These are phyloP conservation scores for Mortierella sp. DNA, from an alignment of 371 early-diverging fungal species.

Conservation along the genomic window DNA sequence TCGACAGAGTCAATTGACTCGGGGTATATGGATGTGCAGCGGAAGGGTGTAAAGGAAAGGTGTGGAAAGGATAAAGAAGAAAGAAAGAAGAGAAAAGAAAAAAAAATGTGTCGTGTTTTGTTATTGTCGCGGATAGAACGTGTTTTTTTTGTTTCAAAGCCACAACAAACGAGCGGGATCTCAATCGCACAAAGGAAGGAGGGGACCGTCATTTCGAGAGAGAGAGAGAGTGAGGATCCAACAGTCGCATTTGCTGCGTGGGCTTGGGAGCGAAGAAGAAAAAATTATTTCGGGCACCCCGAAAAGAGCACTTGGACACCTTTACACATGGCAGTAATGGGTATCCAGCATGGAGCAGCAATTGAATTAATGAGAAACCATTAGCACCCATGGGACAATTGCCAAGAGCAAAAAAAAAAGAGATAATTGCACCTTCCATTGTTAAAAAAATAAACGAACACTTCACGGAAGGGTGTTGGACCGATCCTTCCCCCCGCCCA, in stretches of 20 bases:
- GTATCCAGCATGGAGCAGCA: too few species aligned
- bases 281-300: background rate
- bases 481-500: background rate
- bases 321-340: too few species aligned
- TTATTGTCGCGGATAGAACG: background rate
- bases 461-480: background rate
- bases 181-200: background rate
- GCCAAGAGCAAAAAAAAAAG: background rate
- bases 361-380: too few species aligned
- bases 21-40: background rate
- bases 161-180: background rate
- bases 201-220: background rate
- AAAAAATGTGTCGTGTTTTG: conserved; percentile 5
- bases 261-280: background rate
- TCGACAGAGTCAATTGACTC: background rate
- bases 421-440: background rate
- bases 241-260: background rate
- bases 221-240: background rate
- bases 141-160: conserved; percentile 8
- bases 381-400: too few species aligned
- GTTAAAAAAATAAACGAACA: background rate
- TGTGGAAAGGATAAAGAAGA: background rate
- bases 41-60: background rate
- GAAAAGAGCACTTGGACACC: too few species aligned
- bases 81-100: background rate